Conservation (phyloP, 2,329 filamentous ascomycete genomes). For the Aspergillus proliferans region DNA sequence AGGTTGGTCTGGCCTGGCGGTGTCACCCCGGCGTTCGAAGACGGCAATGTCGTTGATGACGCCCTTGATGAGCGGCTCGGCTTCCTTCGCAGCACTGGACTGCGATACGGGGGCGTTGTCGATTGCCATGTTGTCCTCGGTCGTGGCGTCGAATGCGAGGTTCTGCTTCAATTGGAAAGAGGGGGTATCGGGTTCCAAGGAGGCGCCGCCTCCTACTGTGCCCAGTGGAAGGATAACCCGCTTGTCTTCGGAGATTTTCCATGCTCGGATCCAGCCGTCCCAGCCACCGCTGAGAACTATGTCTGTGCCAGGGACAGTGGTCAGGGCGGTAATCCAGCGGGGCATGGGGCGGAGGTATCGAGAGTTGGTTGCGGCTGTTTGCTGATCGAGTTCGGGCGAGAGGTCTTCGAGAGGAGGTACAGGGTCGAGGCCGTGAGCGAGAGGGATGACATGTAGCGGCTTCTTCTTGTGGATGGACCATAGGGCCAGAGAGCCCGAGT, state of each 20-base stretch:
- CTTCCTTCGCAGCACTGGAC: conserved; percentile 3
- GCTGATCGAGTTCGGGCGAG: conserved; percentile 64
- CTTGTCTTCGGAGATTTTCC: conserved; percentile 80
- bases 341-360: conserved; percentile 55
- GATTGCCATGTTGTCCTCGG: conserved; percentile 21
- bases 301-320: conserved; percentile 83
- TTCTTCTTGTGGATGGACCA: conserved; percentile 96
- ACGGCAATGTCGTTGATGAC: conserved; percentile 84
- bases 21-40: conserved; percentile 64
- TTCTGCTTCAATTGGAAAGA: conserved; percentile 29
- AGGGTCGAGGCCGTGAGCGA: conserved; percentile 80
- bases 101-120: conserved; percentile 12
- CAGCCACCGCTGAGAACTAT: conserved; percentile 87
- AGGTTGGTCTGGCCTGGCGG: conserved; percentile 16
- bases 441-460: conserved; percentile 69
- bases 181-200: conserved; percentile 19
- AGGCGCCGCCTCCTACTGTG: conserved; percentile 47
- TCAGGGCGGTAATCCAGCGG: conserved; percentile 83
- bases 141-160: conserved; percentile 22
- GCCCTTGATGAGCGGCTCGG: conserved; percentile 53
- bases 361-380: conserved; percentile 42
- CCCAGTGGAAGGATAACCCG: conserved; percentile 68
- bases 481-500: conserved; percentile 79
- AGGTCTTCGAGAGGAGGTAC: conserved; percentile 60
- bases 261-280: conserved; percentile 82